These are phyloP conservation scores for Bipolaris oryzae DNA, from an alignment of 2,329 filamentous ascomycete species.

Conservation along the genomic window DNA sequence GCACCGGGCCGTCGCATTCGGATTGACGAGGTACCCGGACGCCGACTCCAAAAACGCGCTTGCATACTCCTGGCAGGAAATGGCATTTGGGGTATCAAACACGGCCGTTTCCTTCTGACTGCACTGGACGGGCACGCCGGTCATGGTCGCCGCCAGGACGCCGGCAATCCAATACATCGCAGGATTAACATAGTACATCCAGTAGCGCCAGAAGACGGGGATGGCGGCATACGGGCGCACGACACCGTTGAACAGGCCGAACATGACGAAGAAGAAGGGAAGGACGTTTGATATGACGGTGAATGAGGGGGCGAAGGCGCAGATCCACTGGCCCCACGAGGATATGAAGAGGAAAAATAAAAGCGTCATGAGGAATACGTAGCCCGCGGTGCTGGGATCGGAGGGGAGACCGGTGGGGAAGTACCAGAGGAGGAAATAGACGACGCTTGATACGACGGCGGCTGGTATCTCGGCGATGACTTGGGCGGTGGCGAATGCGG, in stretches of 20 bases:
- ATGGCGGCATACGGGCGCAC: constrained; percentile 70
- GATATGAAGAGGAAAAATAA: constrained; percentile 78
- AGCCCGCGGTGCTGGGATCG: constrained; percentile 69
- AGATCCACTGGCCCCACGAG: constrained; percentile 84
- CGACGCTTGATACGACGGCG: constrained; percentile 65
- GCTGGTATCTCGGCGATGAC: constrained; percentile 75
- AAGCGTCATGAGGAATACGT: constrained; percentile 78
- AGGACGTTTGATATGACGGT: constrained; percentile 76
- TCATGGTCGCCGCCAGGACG: constrained; percentile 68
- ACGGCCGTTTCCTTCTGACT: constrained; percentile 63
- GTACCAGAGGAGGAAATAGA: constrained; percentile 81
- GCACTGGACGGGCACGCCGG: constrained; percentile 52
- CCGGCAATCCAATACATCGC: constrained; percentile 75
- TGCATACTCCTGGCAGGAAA: constrained; percentile 71
- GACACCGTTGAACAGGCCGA: constrained; percentile 77
- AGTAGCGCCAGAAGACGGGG: constrained; percentile 74
- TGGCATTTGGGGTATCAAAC: constrained; percentile 69
- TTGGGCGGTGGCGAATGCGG: constrained; percentile 69
- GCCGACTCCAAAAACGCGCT: constrained; percentile 61
- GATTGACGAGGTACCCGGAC: constrained; percentile 69
- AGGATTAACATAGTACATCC: constrained; percentile 73
- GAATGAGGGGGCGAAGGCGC: constrained; percentile 78
- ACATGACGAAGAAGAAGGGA: constrained; percentile 82
- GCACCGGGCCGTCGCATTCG: constrained; percentile 63
- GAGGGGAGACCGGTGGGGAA: constrained; percentile 73